These are phyloP conservation scores for Pseudocercospora macadamiae DNA, from an alignment of 2,329 filamentous ascomycete genomes.

Conservation along the genomic window DNA sequence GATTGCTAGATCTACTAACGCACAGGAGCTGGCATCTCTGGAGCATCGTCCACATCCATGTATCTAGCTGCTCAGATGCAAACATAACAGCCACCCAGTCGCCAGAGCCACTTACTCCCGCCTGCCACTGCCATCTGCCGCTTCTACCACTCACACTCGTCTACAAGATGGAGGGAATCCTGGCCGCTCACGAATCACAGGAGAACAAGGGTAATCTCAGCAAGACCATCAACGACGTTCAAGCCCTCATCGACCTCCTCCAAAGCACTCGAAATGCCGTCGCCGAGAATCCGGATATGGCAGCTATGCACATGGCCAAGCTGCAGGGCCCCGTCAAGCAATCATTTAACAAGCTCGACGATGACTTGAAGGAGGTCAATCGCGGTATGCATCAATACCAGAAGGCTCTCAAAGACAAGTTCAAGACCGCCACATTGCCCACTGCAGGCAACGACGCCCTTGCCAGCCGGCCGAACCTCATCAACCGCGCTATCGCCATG, in stretches of 20 bases:
- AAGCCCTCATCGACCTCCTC: slow-evolving; percentile 79
- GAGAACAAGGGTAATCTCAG: slow-evolving; percentile 69
- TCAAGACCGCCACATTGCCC: slow-evolving; percentile 69
- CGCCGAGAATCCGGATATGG: slow-evolving; percentile 69
- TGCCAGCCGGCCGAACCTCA: slow-evolving; percentile 71
- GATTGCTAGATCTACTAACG: too few relatives aligned
- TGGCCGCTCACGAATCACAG: slow-evolving; percentile 74
- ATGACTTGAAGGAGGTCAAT: slow-evolving; percentile 80
- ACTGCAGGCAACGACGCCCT: slow-evolving; percentile 81
- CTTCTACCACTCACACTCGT: not conserved
- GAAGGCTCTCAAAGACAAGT: slow-evolving; percentile 80
- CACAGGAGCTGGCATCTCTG: not conserved
- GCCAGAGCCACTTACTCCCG: not conserved
- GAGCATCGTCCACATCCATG: not conserved
- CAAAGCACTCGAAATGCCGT: slow-evolving; percentile 73
- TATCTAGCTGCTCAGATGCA: not conserved
- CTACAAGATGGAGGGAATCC: slow-evolving; percentile 63
- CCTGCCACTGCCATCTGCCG: not conserved
- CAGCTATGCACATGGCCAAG: slow-evolving; percentile 75
- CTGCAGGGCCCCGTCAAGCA: slow-evolving; percentile 84
- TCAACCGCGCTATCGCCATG: slow-evolving; percentile 95
- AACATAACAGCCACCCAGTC: not conserved
- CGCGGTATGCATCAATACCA: slow-evolving; percentile 80
- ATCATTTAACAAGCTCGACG: slow-evolving; percentile 77
- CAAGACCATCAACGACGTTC: slow-evolving; percentile 75